Percentiles rank a stretch among this genome's conserved stretches.
Conservation (phyloP, 805 yeast species). For the Suhomyces xylopsoci region DNA sequence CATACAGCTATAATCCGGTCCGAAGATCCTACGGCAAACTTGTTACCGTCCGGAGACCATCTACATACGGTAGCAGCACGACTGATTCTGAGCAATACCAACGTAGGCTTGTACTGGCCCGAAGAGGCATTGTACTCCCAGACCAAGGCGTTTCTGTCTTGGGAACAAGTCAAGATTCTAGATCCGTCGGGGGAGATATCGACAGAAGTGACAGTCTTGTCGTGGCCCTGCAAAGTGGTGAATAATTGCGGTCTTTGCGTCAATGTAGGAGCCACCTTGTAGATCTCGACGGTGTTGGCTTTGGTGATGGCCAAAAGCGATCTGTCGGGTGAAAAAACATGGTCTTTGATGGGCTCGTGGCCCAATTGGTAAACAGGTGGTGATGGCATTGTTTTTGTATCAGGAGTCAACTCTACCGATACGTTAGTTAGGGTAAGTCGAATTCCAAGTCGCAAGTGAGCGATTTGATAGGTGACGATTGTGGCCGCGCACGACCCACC, state of each 20-base stretch:
- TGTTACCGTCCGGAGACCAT: conserved; percentile 94
- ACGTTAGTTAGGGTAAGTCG: too few species aligned
- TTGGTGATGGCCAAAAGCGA: conserved; percentile 74
- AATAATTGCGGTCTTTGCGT: conserved; percentile 53
- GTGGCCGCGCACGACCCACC: too few species aligned
- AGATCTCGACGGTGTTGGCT: conserved; percentile 72
- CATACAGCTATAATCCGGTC: conserved; percentile 94
- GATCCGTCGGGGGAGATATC: conserved; percentile 82
- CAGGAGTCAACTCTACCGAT: conserved; percentile 28
- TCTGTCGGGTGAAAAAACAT: conserved; percentile 73
- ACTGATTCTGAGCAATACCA: conserved; percentile 87
- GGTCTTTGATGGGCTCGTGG: conserved; percentile 85
- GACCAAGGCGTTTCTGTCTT: conserved; percentile 95
- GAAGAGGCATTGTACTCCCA: conserved; percentile 73
- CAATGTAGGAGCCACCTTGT: conserved; percentile 46
- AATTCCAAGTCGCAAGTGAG: too few species aligned
- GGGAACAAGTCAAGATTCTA: conserved; percentile 92
- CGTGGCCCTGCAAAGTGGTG: conserved; percentile 76
- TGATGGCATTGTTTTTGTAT: conserved; percentile 15
- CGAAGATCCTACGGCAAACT: conserved; percentile 96
- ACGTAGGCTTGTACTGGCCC: conserved; percentile 72
- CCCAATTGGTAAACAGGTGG: conserved; percentile 63
- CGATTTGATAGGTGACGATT: too few species aligned
- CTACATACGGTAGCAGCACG: conserved; percentile 92
- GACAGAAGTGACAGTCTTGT: conserved; percentile 90